Conservation (phyloP, 441 rosid genomes). For the Manihot esculenta region DNA sequence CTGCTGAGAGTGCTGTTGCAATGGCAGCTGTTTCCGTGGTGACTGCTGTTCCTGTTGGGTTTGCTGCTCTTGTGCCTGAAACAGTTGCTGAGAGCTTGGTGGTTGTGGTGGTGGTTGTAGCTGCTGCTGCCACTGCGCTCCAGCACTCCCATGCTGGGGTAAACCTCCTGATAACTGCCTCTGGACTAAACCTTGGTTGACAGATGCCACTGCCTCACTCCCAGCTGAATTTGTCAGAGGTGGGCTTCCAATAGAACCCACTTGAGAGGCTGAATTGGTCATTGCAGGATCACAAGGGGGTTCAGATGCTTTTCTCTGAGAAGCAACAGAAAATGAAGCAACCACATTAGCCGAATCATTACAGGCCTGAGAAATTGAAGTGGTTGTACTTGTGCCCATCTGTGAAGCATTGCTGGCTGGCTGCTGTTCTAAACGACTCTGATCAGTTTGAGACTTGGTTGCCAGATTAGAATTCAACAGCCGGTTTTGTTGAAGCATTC, state of each 20-base stretch:
- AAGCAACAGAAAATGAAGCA: conserved; percentile 41
- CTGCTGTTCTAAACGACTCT: conserved; percentile 46
- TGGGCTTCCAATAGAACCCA: conserved; percentile 41
- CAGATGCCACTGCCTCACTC: conserved; percentile 50
- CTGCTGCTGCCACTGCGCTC: conserved; percentile 54
- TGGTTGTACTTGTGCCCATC: conserved; percentile 35
- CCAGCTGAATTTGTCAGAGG: conserved; percentile 45
- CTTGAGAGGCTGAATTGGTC: conserved; percentile 43
- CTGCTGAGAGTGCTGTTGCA: conserved; percentile 49
- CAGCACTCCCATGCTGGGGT: conserved; percentile 45
- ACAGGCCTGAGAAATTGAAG: conserved; percentile 45
- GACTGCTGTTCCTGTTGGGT: conserved; percentile 54
- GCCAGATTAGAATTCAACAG: conserved; percentile 48
- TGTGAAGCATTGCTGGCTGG: conserved; percentile 42
- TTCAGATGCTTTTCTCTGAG: conserved; percentile 63
- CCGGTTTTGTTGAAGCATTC: conserved; percentile 62
- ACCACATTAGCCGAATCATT: conserved; percentile 44
- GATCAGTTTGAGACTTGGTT: conserved; percentile 61
- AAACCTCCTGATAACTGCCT: conserved; percentile 60
- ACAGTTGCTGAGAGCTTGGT: conserved; percentile 44
- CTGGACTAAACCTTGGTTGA: conserved; percentile 56
- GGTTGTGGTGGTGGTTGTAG: conserved; percentile 36
- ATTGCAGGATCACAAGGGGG: conserved; percentile 39
- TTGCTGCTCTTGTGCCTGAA: conserved; percentile 53
- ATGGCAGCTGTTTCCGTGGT: conserved; percentile 44